Percentiles rank a stretch among this genome's conserved stretches.
Evolutionary conservation across 345 rosid species (phyloP).

Genomic region (Salix purpurea): DNA sequence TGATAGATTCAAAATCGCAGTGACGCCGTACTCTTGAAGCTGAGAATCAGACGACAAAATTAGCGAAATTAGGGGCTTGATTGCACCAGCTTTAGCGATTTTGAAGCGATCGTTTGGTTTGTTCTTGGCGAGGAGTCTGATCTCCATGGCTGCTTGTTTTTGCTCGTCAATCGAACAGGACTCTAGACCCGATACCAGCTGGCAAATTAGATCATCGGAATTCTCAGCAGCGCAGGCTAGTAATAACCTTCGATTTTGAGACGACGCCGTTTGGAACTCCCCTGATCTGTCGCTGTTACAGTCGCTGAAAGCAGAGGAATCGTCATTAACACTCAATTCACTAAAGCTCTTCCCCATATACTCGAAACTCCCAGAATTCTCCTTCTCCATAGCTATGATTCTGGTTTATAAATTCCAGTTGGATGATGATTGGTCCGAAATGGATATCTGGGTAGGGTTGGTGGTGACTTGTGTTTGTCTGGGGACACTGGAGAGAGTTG

Average conservation of each 20-base stretch:
- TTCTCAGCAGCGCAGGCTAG: constrained; percentile 47
- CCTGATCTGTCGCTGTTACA: constrained; percentile 98
- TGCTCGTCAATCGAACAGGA: constrained; percentile 76
- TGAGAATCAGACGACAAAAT: constrained; percentile 65
- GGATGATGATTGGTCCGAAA: neutral
- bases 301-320: constrained; percentile 80
- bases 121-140: constrained; percentile 85
- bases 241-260: constrained; percentile 59
- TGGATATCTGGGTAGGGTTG: neutral
- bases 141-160: constrained; percentile 96
- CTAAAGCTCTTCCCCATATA: constrained; percentile 46
- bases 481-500: neutral
- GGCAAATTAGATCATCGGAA: constrained; percentile 54
- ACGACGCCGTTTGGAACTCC: constrained; percentile 62
- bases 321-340: constrained; percentile 37
- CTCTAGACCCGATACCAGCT: constrained; percentile 64
- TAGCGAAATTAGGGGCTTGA: constrained; percentile 64
- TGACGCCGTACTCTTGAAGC: constrained; percentile 90
- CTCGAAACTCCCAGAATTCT: constrained; percentile 27
- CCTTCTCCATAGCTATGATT: constrained; percentile 36
- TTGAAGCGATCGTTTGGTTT: constrained; percentile 75
- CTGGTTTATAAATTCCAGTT: neutral
- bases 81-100: constrained; percentile 81
- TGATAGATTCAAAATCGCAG: constrained; percentile 83
- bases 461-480: neutral